These are phyloP conservation scores for Zygotorulaspora florentina DNA, from an alignment of 805 yeast genomes.

Conservation along the genomic window DNA sequence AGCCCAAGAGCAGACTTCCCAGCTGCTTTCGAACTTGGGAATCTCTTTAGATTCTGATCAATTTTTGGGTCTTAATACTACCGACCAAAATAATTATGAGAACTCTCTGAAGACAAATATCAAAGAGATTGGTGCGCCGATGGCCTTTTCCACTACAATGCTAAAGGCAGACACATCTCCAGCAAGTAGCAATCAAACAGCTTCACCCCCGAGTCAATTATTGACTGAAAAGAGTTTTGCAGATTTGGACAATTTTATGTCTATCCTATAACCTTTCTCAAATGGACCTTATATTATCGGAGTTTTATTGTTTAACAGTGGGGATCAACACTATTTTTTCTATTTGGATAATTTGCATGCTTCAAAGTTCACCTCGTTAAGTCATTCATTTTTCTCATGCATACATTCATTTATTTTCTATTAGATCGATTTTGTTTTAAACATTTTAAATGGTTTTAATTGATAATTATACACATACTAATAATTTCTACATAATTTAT, in stretches of 20 bases:
- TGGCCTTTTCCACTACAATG: slow-evolving; percentile 6
- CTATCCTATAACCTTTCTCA: slow-evolving; percentile 17
- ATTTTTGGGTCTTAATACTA: slow-evolving; percentile 4
- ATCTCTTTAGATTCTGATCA: slow-evolving; percentile 7
- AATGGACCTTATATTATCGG: background rate
- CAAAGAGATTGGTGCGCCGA: slow-evolving; percentile 4
- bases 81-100: slow-evolving; percentile 1
- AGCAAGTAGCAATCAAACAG: slow-evolving; percentile 15
- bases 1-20: background rate
- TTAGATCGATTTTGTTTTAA: background rate
- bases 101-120: background rate
- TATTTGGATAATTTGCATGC: background rate
- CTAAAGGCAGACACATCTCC: slow-evolving; percentile 13
- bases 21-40: slow-evolving; percentile 1
- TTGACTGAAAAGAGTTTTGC: slow-evolving; percentile 27
- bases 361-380: background rate
- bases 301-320: background rate
- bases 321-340: background rate
- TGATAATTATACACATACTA: background rate
- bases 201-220: slow-evolving; percentile 24
- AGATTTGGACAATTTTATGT: slow-evolving; percentile 31
- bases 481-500: background rate
- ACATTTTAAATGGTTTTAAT: background rate
- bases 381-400: slow-evolving; percentile 2
- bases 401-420: slow-evolving; percentile 1